Conservation (phyloP, 768 basidiomycete genomes). For the Suillus spraguei region DNA sequence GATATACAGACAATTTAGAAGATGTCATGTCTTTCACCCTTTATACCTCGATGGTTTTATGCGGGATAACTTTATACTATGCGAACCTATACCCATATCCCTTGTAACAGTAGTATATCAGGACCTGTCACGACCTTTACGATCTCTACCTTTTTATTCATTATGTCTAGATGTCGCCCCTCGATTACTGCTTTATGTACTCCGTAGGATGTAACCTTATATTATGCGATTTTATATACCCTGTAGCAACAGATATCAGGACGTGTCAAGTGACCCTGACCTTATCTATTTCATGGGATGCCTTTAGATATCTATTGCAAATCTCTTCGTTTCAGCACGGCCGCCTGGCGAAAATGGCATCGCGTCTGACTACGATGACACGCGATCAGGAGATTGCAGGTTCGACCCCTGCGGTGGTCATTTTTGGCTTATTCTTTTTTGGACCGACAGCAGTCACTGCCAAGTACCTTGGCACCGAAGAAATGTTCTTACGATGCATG, state of each 20-base stretch:
- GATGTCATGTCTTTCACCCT: not conserved
- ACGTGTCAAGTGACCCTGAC: too few species aligned
- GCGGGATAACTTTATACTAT: not conserved
- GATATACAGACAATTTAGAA: not conserved
- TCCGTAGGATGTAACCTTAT: not conserved
- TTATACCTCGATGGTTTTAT: not conserved
- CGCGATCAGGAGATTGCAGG: conserved; percentile 40
- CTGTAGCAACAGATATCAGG: too few species aligned
- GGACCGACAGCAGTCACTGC: too few species aligned
- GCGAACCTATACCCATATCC: not conserved
- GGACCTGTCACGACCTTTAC: not conserved
- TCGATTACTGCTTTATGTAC: not conserved
- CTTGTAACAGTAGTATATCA: not conserved
- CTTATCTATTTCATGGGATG: too few species aligned
- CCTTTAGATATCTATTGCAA: too few species aligned
- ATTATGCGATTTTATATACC: too few species aligned
- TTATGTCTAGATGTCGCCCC: not conserved
- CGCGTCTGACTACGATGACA: conserved; percentile 85
- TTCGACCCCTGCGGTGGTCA: conserved; percentile 45
- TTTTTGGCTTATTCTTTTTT: not conserved
- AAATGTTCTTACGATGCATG: too few species aligned
- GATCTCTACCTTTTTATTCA: not conserved
- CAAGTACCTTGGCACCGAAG: too few species aligned
- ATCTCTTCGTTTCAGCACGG: conserved; percentile 30
- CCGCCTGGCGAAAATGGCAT: conserved; percentile 94